Evolutionary conservation across 169 alveolate species (phyloP), one percentile per base, ranked within the genome.

Genomic region (Eimeria maxima): DNA sequence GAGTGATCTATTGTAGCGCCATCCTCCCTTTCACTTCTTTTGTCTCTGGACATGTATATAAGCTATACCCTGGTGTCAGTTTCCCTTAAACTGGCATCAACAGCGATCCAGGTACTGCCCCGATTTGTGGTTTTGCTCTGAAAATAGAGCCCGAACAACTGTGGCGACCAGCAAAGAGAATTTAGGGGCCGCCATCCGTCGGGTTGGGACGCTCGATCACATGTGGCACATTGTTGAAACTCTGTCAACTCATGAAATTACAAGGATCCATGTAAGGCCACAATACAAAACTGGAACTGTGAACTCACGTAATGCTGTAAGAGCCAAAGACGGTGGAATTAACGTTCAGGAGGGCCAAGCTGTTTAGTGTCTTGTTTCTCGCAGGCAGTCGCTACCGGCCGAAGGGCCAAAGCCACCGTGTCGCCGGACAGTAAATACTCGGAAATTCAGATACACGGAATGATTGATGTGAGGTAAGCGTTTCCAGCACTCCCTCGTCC

Each of bases 91-190:
- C 27, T 33, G 4, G 55, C 50, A 29, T 42, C 83, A 38, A 53
- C 29, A 73, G 6, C 24, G 3, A 73, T 11, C 20, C 53, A 38
- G 55, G 13, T 44, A n/a, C 45, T 24, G 63, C 88, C 44, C 29
- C 55, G 22, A 14, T 29, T 3, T 83, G 91, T 83, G 76, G 20
- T 0, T 13, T 6, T 53, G 55, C 11, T 50, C 53, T 87, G 83
- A 7, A 42, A 60, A 27, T 67, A 87, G 93, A 65, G 93, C 93
- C 80, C 65, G 93, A 55, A 63, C 81, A 63, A 87, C 93, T 20
- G 93, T 87, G 78, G 93, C 93, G 33, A 87, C 93, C 50, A 87
- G 93, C 67, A 87, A 87, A 24, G 93, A 87, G 81, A 87, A 87
- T 27, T 74, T 87, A 11, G 80, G 83, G 6, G 10, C 33, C 67